phyloP scores from a whole-genome alignment of 108 stramenopile species.

The Cylindrotheca fusiformis region DNA sequence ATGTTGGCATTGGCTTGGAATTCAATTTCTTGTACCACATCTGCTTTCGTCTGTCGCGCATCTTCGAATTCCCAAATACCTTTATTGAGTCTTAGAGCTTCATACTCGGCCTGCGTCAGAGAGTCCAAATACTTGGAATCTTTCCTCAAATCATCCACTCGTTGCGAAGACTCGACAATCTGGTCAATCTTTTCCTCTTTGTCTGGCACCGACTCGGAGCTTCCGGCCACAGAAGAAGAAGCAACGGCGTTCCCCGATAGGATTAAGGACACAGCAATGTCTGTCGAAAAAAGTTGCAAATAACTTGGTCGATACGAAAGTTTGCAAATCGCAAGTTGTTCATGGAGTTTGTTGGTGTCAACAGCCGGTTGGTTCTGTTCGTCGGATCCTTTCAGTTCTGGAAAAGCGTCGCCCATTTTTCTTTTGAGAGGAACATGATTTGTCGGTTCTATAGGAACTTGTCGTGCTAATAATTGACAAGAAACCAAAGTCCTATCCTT shows the following conservation, averaged over 20 bases:
- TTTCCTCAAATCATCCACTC: constrained; percentile 43
- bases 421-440: constrained; percentile 3
- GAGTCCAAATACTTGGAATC: constrained; percentile 64
- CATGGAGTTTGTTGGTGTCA: not conserved
- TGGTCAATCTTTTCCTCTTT: not conserved
- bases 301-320: constrained; percentile 41
- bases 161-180: constrained; percentile 50
- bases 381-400: constrained; percentile 4
- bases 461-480: constrained; percentile 56
- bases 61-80: constrained; percentile 68
- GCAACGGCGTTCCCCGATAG: constrained; percentile 29
- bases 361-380: not conserved
- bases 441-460: constrained; percentile 3
- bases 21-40: constrained; percentile 51
- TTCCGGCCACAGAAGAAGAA: constrained; percentile 7
- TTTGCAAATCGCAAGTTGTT: constrained; percentile 53
- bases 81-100: constrained; percentile 42
- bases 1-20: constrained; percentile 47
- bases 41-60: constrained; percentile 40
- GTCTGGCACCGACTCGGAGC: not conserved
- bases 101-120: constrained; percentile 52
- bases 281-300: constrained; percentile 37
- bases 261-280: constrained; percentile 34
- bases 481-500: constrained; percentile 45
- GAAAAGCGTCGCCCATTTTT: constrained; percentile 2